A percentile compares a stretch with the other conserved stretches of the same genome.
Evolutionary conservation across 2,329 filamentous ascomycete species (phyloP).

Genomic region (Metarhizium anisopliae): DNA sequence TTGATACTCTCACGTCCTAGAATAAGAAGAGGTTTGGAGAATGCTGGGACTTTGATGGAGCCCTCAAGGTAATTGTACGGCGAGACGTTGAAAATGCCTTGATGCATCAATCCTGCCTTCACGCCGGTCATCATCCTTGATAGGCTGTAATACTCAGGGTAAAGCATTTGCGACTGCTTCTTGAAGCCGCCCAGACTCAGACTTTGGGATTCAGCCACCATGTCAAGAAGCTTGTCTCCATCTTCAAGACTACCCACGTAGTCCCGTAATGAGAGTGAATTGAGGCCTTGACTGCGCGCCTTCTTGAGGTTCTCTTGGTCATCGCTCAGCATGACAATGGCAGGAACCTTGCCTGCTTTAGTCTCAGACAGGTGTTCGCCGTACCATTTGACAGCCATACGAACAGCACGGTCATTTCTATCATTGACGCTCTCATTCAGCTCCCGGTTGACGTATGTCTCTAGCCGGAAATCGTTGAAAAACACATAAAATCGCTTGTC

Average conservation of each 20-base stretch:
- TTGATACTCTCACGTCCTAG: constrained; percentile 95
- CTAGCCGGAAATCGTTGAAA: constrained; percentile 94
- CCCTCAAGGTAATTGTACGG: constrained; percentile 97
- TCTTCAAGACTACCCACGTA: constrained; percentile 83
- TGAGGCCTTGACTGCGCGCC: constrained; percentile 65
- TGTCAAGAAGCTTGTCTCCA: constrained; percentile 77
- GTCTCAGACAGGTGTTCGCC: constrained; percentile 65
- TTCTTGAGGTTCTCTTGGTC: constrained; percentile 82
- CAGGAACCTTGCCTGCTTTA: constrained; percentile 54
- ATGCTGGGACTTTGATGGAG: constrained; percentile 80
- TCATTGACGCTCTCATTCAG: constrained; percentile 87
- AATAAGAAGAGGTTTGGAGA: constrained; percentile 80
- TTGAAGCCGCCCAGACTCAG: constrained; percentile 56
- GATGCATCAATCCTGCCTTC: constrained; percentile 80
- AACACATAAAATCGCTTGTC: constrained; percentile 98
- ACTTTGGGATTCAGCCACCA: constrained; percentile 77
- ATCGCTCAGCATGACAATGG: constrained; percentile 88
- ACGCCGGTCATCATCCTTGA: constrained; percentile 93
- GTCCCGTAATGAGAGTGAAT: constrained; percentile 57
- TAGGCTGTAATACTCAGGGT: constrained; percentile 80
- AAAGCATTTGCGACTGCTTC: constrained; percentile 62
- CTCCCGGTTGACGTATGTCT: constrained; percentile 74
- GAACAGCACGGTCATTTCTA: constrained; percentile 86
- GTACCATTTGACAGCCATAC: constrained; percentile 85
- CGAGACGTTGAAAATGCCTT: constrained; percentile 92